A percentile compares a stretch with the other conserved stretches of the same genome.
Conservation (phyloP, 1,139 yeast species). For the Blastobotrys indianensis region DNA sequence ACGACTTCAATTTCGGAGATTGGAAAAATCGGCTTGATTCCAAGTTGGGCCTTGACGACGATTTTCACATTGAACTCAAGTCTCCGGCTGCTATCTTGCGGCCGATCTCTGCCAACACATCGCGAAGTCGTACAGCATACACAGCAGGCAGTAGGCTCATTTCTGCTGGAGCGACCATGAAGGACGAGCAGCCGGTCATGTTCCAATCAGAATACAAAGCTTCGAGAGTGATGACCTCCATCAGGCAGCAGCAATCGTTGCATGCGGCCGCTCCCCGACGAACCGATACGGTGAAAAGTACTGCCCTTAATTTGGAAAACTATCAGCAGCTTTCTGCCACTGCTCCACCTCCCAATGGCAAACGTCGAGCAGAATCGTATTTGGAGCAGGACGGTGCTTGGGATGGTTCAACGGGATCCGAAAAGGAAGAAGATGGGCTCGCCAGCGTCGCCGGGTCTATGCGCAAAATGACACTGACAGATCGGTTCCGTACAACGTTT, state of each 20-base stretch:
- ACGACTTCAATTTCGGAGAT: slow-evolving; percentile 8
- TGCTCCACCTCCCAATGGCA: too few relatives aligned
- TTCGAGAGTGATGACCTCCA: neutral
- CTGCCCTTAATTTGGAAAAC: too few relatives aligned
- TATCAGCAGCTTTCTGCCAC: too few relatives aligned
- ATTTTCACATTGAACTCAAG: slow-evolving; percentile 9
- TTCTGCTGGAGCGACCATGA: neutral
- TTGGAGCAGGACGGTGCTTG: too few relatives aligned
- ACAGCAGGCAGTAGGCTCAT: too few relatives aligned
- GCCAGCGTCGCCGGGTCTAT: neutral
- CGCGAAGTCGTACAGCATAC: slow-evolving; percentile 1
- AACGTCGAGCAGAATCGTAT: too few relatives aligned
- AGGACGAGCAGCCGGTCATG: neutral
- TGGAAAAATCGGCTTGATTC: slow-evolving; percentile 10
- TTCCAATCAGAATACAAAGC: slow-evolving; percentile 3
- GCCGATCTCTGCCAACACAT: slow-evolving; percentile 8
- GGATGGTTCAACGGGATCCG: too few relatives aligned
- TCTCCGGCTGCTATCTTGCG: slow-evolving; percentile 7
- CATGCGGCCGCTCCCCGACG: too few relatives aligned
- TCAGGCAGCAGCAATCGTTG: too few relatives aligned
- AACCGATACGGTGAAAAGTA: too few relatives aligned
- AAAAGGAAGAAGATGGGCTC: too few relatives aligned
- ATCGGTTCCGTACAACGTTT: slow-evolving; percentile 5
- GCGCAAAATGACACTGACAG: slow-evolving; percentile 2
- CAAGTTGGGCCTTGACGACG: slow-evolving; percentile 13